Evolutionary conservation across 345 rosid species (phyloP).

Genomic region (Odontarrhena argentea): DNA sequence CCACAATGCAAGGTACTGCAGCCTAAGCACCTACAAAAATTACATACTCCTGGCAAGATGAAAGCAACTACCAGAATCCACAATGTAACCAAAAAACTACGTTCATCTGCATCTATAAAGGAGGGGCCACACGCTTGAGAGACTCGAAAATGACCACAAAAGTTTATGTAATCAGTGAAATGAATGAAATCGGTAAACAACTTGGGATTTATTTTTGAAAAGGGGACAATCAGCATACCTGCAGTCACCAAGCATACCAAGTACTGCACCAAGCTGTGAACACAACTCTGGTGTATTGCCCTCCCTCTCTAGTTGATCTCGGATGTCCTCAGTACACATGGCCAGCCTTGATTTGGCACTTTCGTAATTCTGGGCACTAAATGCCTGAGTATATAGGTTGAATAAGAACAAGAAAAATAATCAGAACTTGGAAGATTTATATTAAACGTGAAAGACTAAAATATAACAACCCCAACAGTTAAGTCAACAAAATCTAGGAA

Average conservation of each 20-base stretch:
- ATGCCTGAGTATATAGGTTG: slow-evolving; percentile 56
- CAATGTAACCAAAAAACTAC: not conserved
- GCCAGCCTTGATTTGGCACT: slow-evolving; percentile 89
- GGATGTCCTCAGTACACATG: slow-evolving; percentile 82
- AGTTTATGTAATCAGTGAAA: not conserved
- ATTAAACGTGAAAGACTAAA: not conserved
- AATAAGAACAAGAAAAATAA: slow-evolving; percentile 19
- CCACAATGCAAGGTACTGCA: not conserved
- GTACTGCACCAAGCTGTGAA: slow-evolving; percentile 98
- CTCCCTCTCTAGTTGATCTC: slow-evolving; percentile 63
- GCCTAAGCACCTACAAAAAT: not conserved
- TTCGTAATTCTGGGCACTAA: slow-evolving; percentile 78
- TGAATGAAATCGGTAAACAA: not conserved
- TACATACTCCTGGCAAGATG: slow-evolving; percentile 7
- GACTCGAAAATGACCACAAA: not conserved
- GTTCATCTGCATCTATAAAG: not conserved
- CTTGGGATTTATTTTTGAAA: not conserved
- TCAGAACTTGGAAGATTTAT: slow-evolving; percentile 4
- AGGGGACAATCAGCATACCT: slow-evolving; percentile 54
- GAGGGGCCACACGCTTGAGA: not conserved
- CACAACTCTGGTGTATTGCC: slow-evolving; percentile 86
- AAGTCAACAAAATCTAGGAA: slow-evolving; percentile 3
- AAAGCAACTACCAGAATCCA: slow-evolving; percentile 17
- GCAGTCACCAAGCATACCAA: slow-evolving; percentile 99
- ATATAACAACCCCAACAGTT: not conserved